Conservation (phyloP, 345 rosid genomes). For the Raphanus sativus region DNA sequence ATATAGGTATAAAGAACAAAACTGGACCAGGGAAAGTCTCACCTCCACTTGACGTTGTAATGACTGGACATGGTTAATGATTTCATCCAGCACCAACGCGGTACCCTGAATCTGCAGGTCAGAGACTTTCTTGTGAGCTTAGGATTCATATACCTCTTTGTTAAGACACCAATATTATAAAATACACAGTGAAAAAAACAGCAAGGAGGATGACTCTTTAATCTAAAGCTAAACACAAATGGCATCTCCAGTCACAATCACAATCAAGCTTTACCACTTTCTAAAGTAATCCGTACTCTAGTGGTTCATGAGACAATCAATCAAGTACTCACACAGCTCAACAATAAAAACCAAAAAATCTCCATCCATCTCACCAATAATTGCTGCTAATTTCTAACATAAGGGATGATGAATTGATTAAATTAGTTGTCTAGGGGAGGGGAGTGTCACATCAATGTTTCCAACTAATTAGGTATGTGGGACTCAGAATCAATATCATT, state of each 20-base stretch:
- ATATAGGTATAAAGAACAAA: not conserved
- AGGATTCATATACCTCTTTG: not conserved
- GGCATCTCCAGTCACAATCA: conserved; percentile 12
- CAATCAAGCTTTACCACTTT: not conserved
- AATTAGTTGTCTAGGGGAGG: conserved; percentile 21
- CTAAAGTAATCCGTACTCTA: not conserved
- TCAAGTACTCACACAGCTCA: conserved; percentile 34
- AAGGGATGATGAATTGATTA: conserved; percentile 3
- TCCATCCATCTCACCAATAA: conserved; percentile 29
- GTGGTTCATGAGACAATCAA: conserved; percentile 31
- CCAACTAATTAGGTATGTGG: conserved; percentile 45
- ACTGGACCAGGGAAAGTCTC: not conserved
- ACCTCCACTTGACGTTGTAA: conserved; percentile 18
- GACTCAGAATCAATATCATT: conserved; percentile 38
- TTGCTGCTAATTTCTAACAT: conserved; percentile 25
- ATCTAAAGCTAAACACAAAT: conserved; percentile 18
- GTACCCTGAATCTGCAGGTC: conserved; percentile 29
- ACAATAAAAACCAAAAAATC: conserved; percentile 10
- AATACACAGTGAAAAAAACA: not conserved
- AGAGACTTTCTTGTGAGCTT: conserved; percentile 27
- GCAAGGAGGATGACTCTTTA: not conserved
- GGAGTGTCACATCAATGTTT: conserved; percentile 40
- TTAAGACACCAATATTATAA: not conserved
- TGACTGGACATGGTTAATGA: not conserved
- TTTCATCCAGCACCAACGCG: not conserved